Percentiles rank a stretch among this genome's conserved stretches.
phyloP scores from a whole-genome alignment of 148 eudicot genomes.

The Heliosperma pusillum region DNA sequence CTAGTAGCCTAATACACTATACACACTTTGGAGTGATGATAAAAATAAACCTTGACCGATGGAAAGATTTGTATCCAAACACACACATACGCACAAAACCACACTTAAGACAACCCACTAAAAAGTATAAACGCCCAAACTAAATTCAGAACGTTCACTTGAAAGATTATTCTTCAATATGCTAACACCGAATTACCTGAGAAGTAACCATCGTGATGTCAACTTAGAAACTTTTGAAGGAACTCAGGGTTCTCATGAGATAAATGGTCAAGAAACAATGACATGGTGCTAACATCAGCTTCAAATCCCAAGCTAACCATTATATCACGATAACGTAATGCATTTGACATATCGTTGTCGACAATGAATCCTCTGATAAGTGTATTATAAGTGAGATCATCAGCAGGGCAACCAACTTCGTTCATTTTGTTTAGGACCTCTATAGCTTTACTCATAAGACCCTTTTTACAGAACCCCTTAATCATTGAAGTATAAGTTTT shows the following conservation, averaged over 20 bases:
- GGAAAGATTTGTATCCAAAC: too few species aligned
- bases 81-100: too few species aligned
- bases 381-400: conserved; percentile 9
- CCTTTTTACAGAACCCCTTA: conserved; percentile 12
- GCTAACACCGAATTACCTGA: background rate
- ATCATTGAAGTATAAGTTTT: background rate
- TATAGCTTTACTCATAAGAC: too few species aligned
- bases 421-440: too few species aligned
- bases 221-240: background rate
- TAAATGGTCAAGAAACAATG: conserved; percentile 1
- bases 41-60: too few species aligned
- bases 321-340: conserved; percentile 7
- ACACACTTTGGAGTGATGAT: too few species aligned
- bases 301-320: conserved; percentile 10
- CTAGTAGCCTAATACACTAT: too few species aligned
- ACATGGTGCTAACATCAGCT: conserved; percentile 7
- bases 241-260: background rate
- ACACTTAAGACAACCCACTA: too few species aligned
- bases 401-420: too few species aligned
- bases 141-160: too few species aligned
- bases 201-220: background rate
- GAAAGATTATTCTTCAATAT: too few species aligned
- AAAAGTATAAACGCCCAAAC: too few species aligned
- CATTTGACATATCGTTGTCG: background rate
- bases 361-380: background rate